Percentiles rank a stretch among this genome's conserved stretches.
These are phyloP conservation scores for Coriolopsis trogii DNA, from an alignment of 1,284 basidiomycete genomes.

Conservation along the genomic window DNA sequence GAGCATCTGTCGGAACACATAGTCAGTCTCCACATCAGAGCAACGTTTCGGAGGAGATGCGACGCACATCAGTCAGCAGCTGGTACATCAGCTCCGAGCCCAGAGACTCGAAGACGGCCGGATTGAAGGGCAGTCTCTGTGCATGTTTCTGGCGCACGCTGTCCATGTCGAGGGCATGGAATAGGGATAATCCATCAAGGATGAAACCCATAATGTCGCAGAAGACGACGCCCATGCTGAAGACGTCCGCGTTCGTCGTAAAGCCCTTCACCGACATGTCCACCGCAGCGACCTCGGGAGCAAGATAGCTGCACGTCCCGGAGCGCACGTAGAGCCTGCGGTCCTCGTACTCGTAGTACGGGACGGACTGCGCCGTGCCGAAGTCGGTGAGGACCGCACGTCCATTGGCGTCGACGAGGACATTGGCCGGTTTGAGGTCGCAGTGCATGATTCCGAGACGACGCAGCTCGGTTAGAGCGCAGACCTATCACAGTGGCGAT, in stretches of 20 bases:
- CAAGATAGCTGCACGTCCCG: conserved; percentile 4
- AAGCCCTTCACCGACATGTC: conserved; percentile 1
- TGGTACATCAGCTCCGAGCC: conserved; percentile 8
- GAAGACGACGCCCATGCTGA: conserved; percentile 27
- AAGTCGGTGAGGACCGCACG: conserved; percentile 28
- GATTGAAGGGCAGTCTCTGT: background rate
- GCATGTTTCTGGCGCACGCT: conserved; percentile 3
- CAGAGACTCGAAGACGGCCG: background rate
- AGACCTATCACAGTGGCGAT: conserved; percentile 15
- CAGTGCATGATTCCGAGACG: conserved; percentile 21
- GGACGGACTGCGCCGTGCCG: conserved; percentile 34
- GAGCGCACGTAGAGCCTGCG: background rate
- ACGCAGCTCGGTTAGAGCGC: conserved; percentile 22
- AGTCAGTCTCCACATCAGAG: background rate
- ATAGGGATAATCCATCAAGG: conserved; percentile 5
- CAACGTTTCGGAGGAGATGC: background rate
- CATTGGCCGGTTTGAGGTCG: conserved; percentile 32
- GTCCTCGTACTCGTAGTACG: conserved; percentile 34
- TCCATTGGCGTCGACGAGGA: conserved; percentile 26
- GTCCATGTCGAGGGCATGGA: background rate
- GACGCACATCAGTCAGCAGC: background rate
- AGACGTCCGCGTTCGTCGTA: conserved; percentile 25
- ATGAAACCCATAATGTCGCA: conserved; percentile 21
- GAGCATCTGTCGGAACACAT: conserved; percentile 22
- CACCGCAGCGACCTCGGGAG: conserved; percentile 14